Evolutionary conservation across 140 eudicot genomes (phyloP), one percentile per base, ranked within the genome.

Genomic region (Stevia rebaudiana): DNA sequence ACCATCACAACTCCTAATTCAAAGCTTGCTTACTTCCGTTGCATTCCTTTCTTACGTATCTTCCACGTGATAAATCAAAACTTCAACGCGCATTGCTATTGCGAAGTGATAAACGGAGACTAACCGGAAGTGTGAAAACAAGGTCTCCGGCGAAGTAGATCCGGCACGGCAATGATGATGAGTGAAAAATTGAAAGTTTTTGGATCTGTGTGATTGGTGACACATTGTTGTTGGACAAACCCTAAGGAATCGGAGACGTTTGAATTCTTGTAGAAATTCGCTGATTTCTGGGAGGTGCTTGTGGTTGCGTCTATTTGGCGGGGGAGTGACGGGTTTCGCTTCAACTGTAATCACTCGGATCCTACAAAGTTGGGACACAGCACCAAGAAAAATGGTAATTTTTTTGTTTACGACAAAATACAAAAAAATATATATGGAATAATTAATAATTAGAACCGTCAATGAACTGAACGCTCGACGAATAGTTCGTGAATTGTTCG

Each of bases 191-290:
- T 65, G 78, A 65, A 47, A 67, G 44, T 25, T 57, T 37, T 35
- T 42, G 72, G 78, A 73, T 63, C 11, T 69, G 28, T 52, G 58
- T 71, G 78, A 28, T n/a, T 61, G 58, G 76, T 47, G 69, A 28
- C 31, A 68, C 80, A 80, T 74, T 73, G 90, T 63, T 44, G 69
- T 65, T 43, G 47, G 54, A 65, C 52, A 80, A 80, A 48, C 67
- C 60, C 90, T 67, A 56, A 22, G 61, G 41, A 43, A 55, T 78
- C 90, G 86, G 90, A 79, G 78, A 15, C 33, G 74, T 80, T 83
- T 71, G 83, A 70, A 65, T 57, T 58, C 37, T 15, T 72, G 68
- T 52, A 48, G 57, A 70, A 61, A 54, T 68, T 50, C 19, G 79
- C 89, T 72, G 75, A 60, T 74, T 80, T 74, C 49, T 58, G 52